Conservation (phyloP, 2,329 filamentous ascomycete species). For the Orbilia oligospora region DNA sequence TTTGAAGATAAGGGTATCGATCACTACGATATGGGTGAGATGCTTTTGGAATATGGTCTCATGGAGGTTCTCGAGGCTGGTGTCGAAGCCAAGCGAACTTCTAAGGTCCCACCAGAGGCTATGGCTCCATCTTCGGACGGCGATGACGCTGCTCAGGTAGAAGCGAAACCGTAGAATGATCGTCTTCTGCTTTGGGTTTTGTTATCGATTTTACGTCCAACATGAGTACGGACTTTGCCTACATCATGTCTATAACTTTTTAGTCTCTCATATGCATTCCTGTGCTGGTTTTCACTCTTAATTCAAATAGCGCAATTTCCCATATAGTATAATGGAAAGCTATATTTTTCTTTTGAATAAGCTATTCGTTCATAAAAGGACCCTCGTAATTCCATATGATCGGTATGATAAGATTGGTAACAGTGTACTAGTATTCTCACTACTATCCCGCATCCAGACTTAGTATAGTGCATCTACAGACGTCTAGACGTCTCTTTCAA, state of each 20-base stretch:
- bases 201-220: constrained; percentile 18
- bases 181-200: constrained; percentile 19
- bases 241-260: constrained; percentile 29
- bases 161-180: constrained; percentile 46
- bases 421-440: neutral
- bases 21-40: constrained; percentile 68
- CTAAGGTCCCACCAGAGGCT: constrained; percentile 39
- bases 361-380: neutral
- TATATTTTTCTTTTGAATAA: constrained; percentile 11
- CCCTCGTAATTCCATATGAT: neutral
- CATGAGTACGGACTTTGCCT: constrained; percentile 31
- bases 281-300: constrained; percentile 21
- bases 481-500: no score
- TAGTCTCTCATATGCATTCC: constrained; percentile 12
- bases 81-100: constrained; percentile 45
- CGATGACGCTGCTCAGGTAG: constrained; percentile 45
- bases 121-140: constrained; percentile 46
- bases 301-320: constrained; percentile 3
- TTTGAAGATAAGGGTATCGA: constrained; percentile 73
- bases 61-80: constrained; percentile 58
- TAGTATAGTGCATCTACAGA: no score
- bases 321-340: constrained; percentile 23
- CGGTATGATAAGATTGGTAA: neutral
- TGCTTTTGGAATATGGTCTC: constrained; percentile 60
- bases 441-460: no score